Evolutionary conservation across 495 filamentous ascomycete genomes (phyloP).

Genomic region (Tetracladium marchalianum): DNA sequence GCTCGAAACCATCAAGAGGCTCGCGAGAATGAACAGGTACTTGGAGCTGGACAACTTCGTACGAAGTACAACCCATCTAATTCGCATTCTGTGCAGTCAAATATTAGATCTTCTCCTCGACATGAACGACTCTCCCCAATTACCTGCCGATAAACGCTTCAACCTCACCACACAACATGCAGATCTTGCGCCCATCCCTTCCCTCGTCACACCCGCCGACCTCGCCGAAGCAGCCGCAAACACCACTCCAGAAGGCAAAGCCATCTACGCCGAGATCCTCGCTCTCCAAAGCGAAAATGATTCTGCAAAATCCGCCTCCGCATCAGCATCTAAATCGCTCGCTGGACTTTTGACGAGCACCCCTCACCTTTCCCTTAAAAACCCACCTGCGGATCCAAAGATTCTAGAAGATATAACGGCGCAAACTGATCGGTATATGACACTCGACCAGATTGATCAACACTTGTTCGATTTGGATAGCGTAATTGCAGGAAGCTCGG

Average conservation of each 20-base stretch:
- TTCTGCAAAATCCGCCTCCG: constrained; percentile 27
- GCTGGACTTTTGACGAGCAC: constrained; percentile 24
- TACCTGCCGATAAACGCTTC: constrained; percentile 66
- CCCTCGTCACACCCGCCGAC: constrained; percentile 10
- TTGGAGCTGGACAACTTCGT: too few relatives aligned
- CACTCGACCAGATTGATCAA: constrained; percentile 70
- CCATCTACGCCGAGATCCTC: constrained; percentile 21
- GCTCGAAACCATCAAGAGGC: constrained; percentile 60
- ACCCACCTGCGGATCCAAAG: neutral
- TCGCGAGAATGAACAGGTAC: constrained; percentile 75
- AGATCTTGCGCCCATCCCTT: constrained; percentile 6
- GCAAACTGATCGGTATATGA: constrained; percentile 41
- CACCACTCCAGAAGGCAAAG: constrained; percentile 31
- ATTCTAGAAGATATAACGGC: constrained; percentile 2
- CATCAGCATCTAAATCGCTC: constrained; percentile 23
- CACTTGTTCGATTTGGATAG: constrained; percentile 65
- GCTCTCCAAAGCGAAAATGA: constrained; percentile 13
- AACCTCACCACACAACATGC: constrained; percentile 8
- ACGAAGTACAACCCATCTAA: constrained; percentile 2
- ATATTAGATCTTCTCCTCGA: constrained; percentile 73
- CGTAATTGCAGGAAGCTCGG: constrained; percentile 32
- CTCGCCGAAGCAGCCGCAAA: constrained; percentile 26
- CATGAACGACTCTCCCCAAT: constrained; percentile 67
- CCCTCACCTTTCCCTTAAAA: constrained; percentile 8
- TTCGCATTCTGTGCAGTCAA: constrained; percentile 8